Percentiles rank a stretch among this genome's conserved stretches.
phyloP scores from a whole-genome alignment of 139 green algal genomes.

The Chloropicon primus region DNA sequence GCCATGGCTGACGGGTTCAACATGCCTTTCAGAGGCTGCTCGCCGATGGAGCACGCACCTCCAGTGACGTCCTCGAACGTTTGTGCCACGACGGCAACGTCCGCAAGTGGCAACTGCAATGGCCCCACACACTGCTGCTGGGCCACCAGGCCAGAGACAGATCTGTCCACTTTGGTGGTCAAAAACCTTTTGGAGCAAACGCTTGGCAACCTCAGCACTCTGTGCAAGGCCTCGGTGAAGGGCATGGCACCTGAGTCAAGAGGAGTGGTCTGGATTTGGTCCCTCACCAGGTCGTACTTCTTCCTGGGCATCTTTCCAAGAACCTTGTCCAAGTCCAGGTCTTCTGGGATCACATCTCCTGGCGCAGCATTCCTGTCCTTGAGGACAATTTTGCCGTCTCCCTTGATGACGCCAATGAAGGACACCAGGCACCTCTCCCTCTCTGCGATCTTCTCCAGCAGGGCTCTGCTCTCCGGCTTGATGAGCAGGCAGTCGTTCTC shows the following conservation, averaged over 20 bases:
- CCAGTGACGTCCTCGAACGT: conserved; percentile 37
- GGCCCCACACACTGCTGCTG: conserved; percentile 95
- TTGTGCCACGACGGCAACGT: conserved; percentile 87
- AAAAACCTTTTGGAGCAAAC: conserved; percentile 96
- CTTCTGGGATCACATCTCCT: conserved; percentile 42
- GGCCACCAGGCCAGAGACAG: conserved; percentile 81
- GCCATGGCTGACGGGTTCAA: conserved; percentile 86
- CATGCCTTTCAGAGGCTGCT: conserved; percentile 91
- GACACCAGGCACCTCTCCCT: conserved; percentile 76
- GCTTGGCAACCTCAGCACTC: conserved; percentile 72
- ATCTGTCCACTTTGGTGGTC: conserved; percentile 94
- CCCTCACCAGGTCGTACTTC: conserved; percentile 67
- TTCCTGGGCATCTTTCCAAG: conserved; percentile 96
- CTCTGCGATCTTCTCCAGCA: conserved; percentile 73
- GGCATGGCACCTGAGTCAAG: conserved; percentile 33
- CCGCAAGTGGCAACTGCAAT: conserved; percentile 75
- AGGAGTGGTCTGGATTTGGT: conserved; percentile 12
- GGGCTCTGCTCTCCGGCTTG: conserved; percentile 41
- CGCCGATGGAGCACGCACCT: conserved; percentile 56
- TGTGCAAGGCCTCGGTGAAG: conserved; percentile 38
- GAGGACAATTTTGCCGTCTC: conserved; percentile 71
- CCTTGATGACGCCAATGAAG: conserved; percentile 86
- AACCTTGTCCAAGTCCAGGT: conserved; percentile 92
- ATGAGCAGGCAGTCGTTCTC: conserved; percentile 94
- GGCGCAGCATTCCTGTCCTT: conserved; percentile 37